These are phyloP conservation scores for Neodidymelliopsis sp. DNA, from an alignment of 2,329 filamentous ascomycete species.

Conservation along the genomic window DNA sequence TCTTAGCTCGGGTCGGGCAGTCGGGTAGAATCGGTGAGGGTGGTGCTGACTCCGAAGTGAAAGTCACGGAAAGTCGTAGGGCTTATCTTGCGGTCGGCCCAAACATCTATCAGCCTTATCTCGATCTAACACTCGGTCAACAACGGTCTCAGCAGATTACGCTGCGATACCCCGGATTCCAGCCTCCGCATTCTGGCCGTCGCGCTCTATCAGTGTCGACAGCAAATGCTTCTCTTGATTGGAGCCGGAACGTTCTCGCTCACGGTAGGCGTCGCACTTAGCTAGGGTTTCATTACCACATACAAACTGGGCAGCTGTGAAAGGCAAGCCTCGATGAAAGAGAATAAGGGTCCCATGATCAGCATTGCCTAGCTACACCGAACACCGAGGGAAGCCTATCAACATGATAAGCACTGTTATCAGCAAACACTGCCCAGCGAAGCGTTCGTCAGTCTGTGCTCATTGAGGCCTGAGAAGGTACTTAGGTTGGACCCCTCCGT, in stretches of 20 bases:
- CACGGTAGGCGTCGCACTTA: conserved; percentile 4
- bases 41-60: conserved; percentile 13
- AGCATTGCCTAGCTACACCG: conserved; percentile 10
- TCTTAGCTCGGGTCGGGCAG: conserved; percentile 8
- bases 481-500: not conserved
- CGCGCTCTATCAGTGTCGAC: conserved; percentile 5
- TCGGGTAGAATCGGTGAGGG: conserved; percentile 16
- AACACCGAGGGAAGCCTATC: conserved; percentile 40
- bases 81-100: conserved; percentile 16
- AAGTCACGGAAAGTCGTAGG: conserved; percentile 12
- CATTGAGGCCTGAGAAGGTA: conserved; percentile 7
- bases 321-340: conserved; percentile 8
- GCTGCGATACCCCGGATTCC: conserved; percentile 17
- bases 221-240: conserved; percentile 5
- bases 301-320: conserved; percentile 10
- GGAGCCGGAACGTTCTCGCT: conserved; percentile 1
- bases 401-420: conserved; percentile 37
- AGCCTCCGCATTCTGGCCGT: conserved; percentile 11
- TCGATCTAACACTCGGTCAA: conserved; percentile 16
- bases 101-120: conserved; percentile 19
- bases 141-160: conserved; percentile 6
- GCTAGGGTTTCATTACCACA: not conserved
- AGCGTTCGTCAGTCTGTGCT: conserved; percentile 19
- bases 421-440: conserved; percentile 31
- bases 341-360: conserved; percentile 21